Evolutionary conservation across 257 asterid genomes (phyloP).

Genomic region (Solanum arcanum): DNA sequence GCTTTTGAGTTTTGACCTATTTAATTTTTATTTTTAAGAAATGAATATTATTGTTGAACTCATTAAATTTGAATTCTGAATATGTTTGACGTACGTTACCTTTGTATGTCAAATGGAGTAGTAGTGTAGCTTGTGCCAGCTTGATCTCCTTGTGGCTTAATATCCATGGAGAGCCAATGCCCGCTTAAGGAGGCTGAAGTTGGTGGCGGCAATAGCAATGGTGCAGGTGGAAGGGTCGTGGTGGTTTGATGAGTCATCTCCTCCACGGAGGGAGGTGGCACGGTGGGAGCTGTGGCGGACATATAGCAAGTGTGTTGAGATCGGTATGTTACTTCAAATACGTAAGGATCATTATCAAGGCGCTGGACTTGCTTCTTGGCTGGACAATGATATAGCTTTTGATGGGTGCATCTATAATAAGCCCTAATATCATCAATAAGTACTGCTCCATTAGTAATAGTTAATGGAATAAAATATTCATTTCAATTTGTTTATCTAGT

Average conservation of each 20-base stretch:
- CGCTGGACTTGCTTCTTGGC: constrained; percentile 90
- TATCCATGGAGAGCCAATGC: constrained; percentile 62
- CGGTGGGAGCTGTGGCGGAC: constrained; percentile 56
- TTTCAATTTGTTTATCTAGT: not conserved
- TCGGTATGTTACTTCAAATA: constrained; percentile 55
- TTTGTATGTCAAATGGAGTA: not conserved
- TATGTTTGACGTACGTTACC: not conserved
- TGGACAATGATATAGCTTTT: constrained; percentile 52
- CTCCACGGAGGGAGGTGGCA: constrained; percentile 12
- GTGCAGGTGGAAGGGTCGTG: constrained; percentile 4
- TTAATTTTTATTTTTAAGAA: not conserved
- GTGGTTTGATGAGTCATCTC: not conserved
- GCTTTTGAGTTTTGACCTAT: not conserved
- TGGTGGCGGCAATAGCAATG: not conserved
- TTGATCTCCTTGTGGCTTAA: constrained; percentile 3
- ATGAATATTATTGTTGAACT: not conserved
- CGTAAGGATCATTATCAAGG: constrained; percentile 44
- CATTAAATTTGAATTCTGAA: not conserved
- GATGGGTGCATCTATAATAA: constrained; percentile 82
- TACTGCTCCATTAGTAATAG: not conserved
- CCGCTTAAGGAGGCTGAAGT: constrained; percentile 5
- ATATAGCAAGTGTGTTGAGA: constrained; percentile 61
- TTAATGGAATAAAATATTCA: not conserved
- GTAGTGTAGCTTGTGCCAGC: not conserved
- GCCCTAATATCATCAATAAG: constrained; percentile 25